A percentile compares a stretch with the other conserved stretches of the same genome.
These are phyloP conservation scores for Leucaena leucocephala DNA, from an alignment of 306 rosid genomes.

Conservation along the genomic window DNA sequence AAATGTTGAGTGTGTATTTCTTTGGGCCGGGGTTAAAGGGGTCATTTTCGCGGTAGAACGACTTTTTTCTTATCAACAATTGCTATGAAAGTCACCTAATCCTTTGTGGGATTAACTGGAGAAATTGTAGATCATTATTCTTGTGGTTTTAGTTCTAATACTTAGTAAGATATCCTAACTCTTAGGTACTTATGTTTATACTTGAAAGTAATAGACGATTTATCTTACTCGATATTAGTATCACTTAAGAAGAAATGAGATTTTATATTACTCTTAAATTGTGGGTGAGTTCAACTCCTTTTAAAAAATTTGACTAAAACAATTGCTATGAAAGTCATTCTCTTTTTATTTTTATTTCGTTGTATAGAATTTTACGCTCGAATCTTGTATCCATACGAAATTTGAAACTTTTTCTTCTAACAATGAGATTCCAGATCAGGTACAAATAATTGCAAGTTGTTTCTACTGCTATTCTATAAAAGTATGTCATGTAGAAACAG, in stretches of 20 bases:
- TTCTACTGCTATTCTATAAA: background rate
- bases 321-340: constrained; percentile 30
- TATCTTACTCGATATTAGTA: too few relatives aligned
- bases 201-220: too few relatives aligned
- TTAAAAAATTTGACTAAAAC: too few relatives aligned
- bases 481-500: too few relatives aligned
- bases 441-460: background rate
- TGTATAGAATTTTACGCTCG: background rate
- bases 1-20: constrained; percentile 43
- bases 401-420: background rate
- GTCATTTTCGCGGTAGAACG: constrained; percentile 24
- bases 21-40: constrained; percentile 18
- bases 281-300: too few relatives aligned
- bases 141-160: too few relatives aligned
- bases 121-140: too few relatives aligned
- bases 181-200: too few relatives aligned
- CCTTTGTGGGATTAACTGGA: too few relatives aligned
- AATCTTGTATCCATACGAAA: background rate
- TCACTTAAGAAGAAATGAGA: too few relatives aligned
- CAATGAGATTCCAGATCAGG: background rate
- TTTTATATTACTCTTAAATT: too few relatives aligned
- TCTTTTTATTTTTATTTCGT: constrained; percentile 6
- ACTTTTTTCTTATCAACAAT: constrained; percentile 33
- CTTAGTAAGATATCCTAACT: too few relatives aligned
- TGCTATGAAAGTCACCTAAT: constrained; percentile 32